Base-by-base conservation (phyloP, 257 asterid genomes). In the Petrea volubilis region DNA sequence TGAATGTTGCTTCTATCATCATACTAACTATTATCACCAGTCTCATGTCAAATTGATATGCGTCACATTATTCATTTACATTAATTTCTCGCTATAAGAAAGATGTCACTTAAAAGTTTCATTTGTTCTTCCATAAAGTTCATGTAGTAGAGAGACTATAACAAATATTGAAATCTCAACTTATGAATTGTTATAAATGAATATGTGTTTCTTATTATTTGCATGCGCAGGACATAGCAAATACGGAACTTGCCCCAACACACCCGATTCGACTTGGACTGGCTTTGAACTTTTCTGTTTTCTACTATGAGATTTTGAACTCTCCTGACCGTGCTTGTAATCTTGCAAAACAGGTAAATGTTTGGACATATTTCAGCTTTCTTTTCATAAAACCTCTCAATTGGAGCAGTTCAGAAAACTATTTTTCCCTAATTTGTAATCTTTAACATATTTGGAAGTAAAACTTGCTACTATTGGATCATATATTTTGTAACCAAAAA, bases 281-380 rank as follows among this genome's bases (percentile, higher is more conserved):
- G 73, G 84, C 88, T 51, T 72, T 80, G 55, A 80, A 83, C 80
- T 83, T 80, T 82, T 83, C 88, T 15, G 88, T 80, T 40, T 83
- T 83, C 74, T 80, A 80, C 80, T 83, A 80, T 51, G n/a, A n/a
- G n/a, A n/a, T n/a, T n/a, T n/a, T n/a, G n/a, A n/a, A n/a, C n/a
- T n/a, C 85, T 75, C 88, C 88, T 38, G 88, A 80, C 53, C 86
- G 84, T 31, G 88, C 86, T n/a, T 83, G 88, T 74, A 80, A 73
- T 76, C 88, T 83, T 70, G 88, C 88, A 56, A 83, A 83, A 70
- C 82, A 80, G 81, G 88, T 81, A 62, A 3, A 13, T 0, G 0
- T 18, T 60, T 59, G 0, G 18, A 17, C 40, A 13, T 18, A 23
- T 36, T 25, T 58, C 6, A 28, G 11, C 62, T 59, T 57, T 21